phyloP scores from a whole-genome alignment of 768 basidiomycete species.

The Amanita rimosa region DNA sequence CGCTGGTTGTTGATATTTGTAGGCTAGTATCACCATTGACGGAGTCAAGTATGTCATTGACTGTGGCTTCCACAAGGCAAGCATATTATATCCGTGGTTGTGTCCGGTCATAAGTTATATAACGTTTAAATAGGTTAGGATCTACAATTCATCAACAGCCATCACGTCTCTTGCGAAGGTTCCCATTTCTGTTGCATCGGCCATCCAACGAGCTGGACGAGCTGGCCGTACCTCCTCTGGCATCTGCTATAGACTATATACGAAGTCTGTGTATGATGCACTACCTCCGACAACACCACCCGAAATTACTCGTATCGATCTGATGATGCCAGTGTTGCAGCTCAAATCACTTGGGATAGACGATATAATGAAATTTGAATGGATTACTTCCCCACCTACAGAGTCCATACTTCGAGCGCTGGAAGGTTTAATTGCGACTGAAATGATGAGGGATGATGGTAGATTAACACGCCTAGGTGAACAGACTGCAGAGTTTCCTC shows the following conservation, averaged over 20 bases:
- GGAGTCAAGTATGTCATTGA: constrained; percentile 93
- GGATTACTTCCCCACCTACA: constrained; percentile 81
- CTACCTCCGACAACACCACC: constrained; percentile 70
- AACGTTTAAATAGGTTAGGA: constrained; percentile 54
- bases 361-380: constrained; percentile 93
- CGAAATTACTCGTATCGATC: constrained; percentile 84
- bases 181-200: constrained; percentile 80
- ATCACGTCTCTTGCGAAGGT: constrained; percentile 79
- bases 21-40: constrained; percentile 96
- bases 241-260: constrained; percentile 86
- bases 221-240: constrained; percentile 92
- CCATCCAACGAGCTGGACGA: constrained; percentile 87
- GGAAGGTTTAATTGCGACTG: constrained; percentile 69
- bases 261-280: constrained; percentile 43
- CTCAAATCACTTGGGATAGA: constrained; percentile 93
- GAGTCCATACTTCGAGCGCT: constrained; percentile 79
- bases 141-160: constrained; percentile 77
- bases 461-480: constrained; percentile 67
- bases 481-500: constrained; percentile 87
- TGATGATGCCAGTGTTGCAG: constrained; percentile 86
- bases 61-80: constrained; percentile 89
- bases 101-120: neutral
- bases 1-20: neutral
- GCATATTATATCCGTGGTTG: neutral
- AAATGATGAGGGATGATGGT: constrained; percentile 79